Conservation (phyloP, 139 green algal species). For the Zygnema circumcarinatum region DNA sequence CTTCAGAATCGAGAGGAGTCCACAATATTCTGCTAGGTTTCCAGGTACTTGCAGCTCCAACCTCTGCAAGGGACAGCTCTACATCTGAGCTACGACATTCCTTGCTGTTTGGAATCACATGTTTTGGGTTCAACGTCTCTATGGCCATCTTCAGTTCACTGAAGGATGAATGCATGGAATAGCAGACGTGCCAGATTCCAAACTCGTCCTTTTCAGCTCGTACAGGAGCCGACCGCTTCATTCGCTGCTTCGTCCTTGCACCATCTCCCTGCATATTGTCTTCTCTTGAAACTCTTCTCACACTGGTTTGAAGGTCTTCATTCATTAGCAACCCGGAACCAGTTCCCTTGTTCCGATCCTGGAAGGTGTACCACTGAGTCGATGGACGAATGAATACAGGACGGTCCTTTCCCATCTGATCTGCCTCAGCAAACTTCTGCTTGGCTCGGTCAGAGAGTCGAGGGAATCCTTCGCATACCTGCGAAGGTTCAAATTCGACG, state of each 20-base stretch:
- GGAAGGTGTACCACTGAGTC: slow-evolving; percentile 34
- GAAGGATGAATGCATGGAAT: slow-evolving; percentile 11
- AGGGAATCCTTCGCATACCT: slow-evolving; percentile 22
- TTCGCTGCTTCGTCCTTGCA: too few relatives aligned
- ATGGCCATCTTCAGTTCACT: not conserved
- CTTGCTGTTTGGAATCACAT: slow-evolving; percentile 11
- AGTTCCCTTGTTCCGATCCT: not conserved
- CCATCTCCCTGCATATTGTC: too few relatives aligned
- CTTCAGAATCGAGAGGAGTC: not conserved
- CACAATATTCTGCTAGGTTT: not conserved
- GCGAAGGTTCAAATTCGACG: slow-evolving; percentile 1
- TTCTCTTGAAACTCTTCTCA: too few relatives aligned
- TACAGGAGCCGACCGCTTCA: too few relatives aligned
- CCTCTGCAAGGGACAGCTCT: too few relatives aligned
- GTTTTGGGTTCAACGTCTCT: not conserved
- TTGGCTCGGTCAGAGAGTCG: slow-evolving; percentile 1
- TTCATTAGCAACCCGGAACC: not conserved
- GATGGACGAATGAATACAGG: slow-evolving; percentile 34
- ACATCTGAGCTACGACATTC: not conserved
- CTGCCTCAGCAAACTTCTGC: not conserved
- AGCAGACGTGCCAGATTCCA: slow-evolving; percentile 19
- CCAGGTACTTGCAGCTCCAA: too few relatives aligned
- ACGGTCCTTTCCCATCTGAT: not conserved
- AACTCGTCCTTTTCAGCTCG: slow-evolving; percentile 11
- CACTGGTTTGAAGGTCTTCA: too few relatives aligned